Percentiles rank a stretch among this genome's conserved stretches.
Conservation (phyloP, 768 basidiomycete species). For the Pisolithus tinctorius region DNA sequence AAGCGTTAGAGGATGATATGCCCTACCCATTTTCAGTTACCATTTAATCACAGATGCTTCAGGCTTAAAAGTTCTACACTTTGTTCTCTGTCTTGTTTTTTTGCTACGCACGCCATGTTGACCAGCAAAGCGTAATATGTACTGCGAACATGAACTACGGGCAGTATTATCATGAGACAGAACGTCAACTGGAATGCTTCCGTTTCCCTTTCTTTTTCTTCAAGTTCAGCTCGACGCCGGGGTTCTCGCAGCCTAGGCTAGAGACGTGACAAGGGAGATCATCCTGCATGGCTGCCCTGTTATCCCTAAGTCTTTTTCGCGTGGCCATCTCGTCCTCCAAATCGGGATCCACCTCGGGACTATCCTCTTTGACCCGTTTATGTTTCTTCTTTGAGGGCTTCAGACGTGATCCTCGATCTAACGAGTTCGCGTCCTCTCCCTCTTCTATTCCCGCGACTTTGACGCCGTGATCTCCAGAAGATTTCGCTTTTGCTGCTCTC, state of each 20-base stretch:
- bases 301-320: too few species aligned
- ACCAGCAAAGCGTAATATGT: neutral
- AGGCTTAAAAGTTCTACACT: neutral
- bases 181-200: neutral
- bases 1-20: constrained; percentile 46
- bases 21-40: constrained; percentile 6
- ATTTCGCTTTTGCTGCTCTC: constrained; percentile 2
- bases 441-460: neutral
- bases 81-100: neutral
- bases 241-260: neutral
- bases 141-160: neutral
- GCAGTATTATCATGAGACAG: neutral
- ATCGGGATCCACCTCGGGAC: neutral
- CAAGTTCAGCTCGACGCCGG: neutral
- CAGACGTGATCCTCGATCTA: too few species aligned
- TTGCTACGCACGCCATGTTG: neutral
- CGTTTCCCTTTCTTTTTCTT: constrained; percentile 2
- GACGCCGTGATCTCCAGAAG: neutral
- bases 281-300: too few species aligned
- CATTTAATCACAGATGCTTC: neutral
- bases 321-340: too few species aligned
- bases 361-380: neutral
- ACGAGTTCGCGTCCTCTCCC: neutral
- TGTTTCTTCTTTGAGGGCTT: constrained; percentile 3
- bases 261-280: too few species aligned